Percentiles rank a stretch among this genome's conserved stretches.
Evolutionary conservation across 1,284 basidiomycete genomes (phyloP).

Genomic region (Malassezia dermatis): DNA sequence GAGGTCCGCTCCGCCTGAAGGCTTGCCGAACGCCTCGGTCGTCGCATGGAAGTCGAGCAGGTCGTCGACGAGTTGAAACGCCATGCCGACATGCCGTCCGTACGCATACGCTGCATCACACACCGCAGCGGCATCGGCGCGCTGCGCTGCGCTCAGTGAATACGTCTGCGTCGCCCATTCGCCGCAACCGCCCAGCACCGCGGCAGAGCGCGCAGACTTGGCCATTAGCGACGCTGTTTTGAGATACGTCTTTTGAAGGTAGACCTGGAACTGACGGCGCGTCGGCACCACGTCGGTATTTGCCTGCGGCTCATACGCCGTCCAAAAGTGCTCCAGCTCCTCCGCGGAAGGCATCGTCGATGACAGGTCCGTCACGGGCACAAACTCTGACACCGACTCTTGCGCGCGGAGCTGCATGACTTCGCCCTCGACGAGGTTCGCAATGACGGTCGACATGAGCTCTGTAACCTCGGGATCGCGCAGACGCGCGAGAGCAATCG

Average conservation of each 20-base stretch:
- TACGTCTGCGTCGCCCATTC: constrained; percentile 53
- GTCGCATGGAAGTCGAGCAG: constrained; percentile 72
- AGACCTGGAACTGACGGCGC: constrained; percentile 65
- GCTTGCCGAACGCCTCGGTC: constrained; percentile 64
- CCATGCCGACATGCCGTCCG: constrained; percentile 70
- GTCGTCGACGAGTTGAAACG: constrained; percentile 75
- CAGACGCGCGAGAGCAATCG: constrained; percentile 73
- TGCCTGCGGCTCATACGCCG: neutral
- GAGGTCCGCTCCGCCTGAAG: constrained; percentile 68
- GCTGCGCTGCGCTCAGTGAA: constrained; percentile 5
- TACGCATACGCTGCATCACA: constrained; percentile 90
- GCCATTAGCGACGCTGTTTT: constrained; percentile 95
- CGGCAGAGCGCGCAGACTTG: constrained; percentile 76
- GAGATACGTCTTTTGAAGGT: constrained; percentile 86
- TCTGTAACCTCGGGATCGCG: constrained; percentile 84
- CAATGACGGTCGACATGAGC: constrained; percentile 79
- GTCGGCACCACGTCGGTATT: constrained; percentile 34
- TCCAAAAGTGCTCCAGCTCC: constrained; percentile 16
- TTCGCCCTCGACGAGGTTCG: constrained; percentile 93
- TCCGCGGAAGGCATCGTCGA: constrained; percentile 6
- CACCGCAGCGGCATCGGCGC: constrained; percentile 52
- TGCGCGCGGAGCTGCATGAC: constrained; percentile 64
- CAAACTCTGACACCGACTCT: constrained; percentile 13
- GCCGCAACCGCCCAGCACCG: constrained; percentile 73
- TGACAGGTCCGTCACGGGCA: constrained; percentile 14